Evolutionary conservation across 345 rosid genomes (phyloP), one percentile per base, ranked within the genome.

Genomic region (Eucalyptus curtisii): DNA sequence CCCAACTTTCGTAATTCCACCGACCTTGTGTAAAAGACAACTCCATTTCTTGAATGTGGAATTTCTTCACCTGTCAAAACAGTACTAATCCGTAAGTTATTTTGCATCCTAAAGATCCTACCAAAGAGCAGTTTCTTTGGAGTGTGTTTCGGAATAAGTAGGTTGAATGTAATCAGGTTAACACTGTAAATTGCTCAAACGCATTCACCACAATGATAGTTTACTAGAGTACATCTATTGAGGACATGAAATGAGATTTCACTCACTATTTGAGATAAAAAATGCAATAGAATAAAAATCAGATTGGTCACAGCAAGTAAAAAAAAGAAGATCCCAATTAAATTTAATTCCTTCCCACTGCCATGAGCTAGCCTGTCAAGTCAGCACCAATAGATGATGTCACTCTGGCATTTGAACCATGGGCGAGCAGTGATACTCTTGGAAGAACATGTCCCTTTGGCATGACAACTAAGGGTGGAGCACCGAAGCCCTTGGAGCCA

Each of bases 1-100:
- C 99, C 99, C 99, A 98, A n/a, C 89, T 93, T 90, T 97, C 99
- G 90, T 97, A 96, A 89, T 94, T 95, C 99, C 99, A 98, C 85
- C 99, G 98, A 86, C 99, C 99, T 90, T 98, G 99, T 89, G 99
- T 96, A 91, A 98, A 98, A 90, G 99, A 98, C 61, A 98, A 88
- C 89, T 98, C 99, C 99, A 97, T 95, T 94, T 98, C 99, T 91
- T 93, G 95, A 86, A 97, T 90, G 76, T 92, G 94, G 66, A 94
- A 97, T 86, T 96, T 98, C 87, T 93, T 89, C 85, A 95, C 97
- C 99, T 98, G 94, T 89, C 85, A 90, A 90, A 33, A 88, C 87
- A 89, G 80, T 49, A 66, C 48, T 24, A 49, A 81, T 87, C 30
- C 30, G 13, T 31, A 30, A 61, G 59, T 55, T 88, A 86, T 47